Evolutionary conservation across 148 eudicot genomes (phyloP).

Genomic region (Camellia sinensis): DNA sequence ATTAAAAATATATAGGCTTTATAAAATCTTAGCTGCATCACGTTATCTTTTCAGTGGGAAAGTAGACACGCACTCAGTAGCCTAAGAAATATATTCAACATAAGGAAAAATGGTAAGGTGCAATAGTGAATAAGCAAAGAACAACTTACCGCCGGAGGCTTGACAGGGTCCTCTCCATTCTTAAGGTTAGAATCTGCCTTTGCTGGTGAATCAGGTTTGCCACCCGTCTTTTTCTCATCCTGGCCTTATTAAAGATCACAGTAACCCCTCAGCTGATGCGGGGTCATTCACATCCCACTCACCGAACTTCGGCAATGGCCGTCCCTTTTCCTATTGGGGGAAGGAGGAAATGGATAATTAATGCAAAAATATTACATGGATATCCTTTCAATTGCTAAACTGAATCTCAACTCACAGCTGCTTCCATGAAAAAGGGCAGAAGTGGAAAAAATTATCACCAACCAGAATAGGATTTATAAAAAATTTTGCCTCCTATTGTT

Average conservation of each 20-base stretch:
- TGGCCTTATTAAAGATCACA: conserved; percentile 83
- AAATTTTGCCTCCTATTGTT: neutral
- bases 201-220: conserved; percentile 66
- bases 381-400: neutral
- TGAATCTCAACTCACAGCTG: conserved; percentile 2
- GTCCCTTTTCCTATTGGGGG: conserved; percentile 65
- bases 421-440: neutral
- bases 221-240: conserved; percentile 94
- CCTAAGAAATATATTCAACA: neutral
- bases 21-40: too few species aligned
- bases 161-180: conserved; percentile 43
- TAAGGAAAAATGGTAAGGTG: neutral
- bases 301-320: conserved; percentile 82
- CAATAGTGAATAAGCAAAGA: conserved; percentile 8
- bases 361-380: neutral
- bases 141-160: conserved; percentile 64
- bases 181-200: conserved; percentile 40
- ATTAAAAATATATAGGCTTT: too few species aligned
- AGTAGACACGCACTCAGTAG: neutral
- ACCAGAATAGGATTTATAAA: neutral
- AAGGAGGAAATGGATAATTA: conserved; percentile 13
- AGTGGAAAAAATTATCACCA: neutral
- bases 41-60: neutral
- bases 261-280: conserved; percentile 88
- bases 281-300: conserved; percentile 93